Conservation (phyloP, 148 eudicot genomes). For the Silene conica region DNA sequence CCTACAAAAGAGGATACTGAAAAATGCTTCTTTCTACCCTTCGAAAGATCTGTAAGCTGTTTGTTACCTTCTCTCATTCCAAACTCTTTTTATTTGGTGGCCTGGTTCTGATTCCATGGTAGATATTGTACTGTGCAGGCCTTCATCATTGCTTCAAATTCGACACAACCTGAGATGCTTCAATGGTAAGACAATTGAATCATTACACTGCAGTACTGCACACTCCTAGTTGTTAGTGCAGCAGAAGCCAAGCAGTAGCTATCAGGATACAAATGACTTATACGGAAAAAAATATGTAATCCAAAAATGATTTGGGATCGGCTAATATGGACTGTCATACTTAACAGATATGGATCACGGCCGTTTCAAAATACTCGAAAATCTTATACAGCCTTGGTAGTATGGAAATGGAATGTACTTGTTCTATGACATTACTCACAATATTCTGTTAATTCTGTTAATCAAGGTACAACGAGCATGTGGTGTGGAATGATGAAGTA, state of each 20-base stretch:
- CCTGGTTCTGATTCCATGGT: neutral
- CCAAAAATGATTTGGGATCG: no score
- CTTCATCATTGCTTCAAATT: conserved; percentile 61
- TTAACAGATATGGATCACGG: no score
- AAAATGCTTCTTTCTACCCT: conserved; percentile 64
- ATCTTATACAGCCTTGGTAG: neutral
- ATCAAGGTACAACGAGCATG: conserved; percentile 55
- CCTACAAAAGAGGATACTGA: conserved; percentile 57
- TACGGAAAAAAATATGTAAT: no score
- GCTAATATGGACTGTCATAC: neutral
- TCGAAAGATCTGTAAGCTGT: conserved; percentile 57
- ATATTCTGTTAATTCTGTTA: neutral
- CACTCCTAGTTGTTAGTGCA: neutral
- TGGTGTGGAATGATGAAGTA: conserved; percentile 45
- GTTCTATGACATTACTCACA: neutral
- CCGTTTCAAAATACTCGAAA: no score
- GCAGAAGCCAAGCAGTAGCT: no score
- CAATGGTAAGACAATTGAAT: conserved; percentile 38
- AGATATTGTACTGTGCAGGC: conserved; percentile 31
- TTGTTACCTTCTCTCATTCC: neutral
- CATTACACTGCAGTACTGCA: neutral
- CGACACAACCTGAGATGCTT: conserved; percentile 50
- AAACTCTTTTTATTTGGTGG: no score
- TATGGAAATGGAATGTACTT: neutral
- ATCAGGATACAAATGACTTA: neutral